A percentile compares a stretch with the other conserved stretches of the same genome.
phyloP scores from a whole-genome alignment of 2,329 filamentous ascomycete genomes.

The Colletotrichum sojae region DNA sequence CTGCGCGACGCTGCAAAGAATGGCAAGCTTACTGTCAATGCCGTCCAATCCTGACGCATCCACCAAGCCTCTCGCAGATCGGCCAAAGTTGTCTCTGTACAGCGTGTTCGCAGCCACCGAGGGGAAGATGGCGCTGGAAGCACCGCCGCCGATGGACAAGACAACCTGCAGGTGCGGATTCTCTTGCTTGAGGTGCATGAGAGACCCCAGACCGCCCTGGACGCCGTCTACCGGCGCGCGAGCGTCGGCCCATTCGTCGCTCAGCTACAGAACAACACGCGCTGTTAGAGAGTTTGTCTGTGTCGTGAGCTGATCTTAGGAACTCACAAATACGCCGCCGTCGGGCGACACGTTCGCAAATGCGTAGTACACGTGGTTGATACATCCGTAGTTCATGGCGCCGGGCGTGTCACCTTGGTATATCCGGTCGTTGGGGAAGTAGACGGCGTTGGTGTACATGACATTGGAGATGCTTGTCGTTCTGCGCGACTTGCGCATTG shows the following conservation, averaged over 20 bases:
- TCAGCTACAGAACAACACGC: slow-evolving; percentile 66
- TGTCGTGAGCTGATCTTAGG: not conserved
- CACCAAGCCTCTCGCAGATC: slow-evolving; percentile 76
- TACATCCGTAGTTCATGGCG: slow-evolving; percentile 80
- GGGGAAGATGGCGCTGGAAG: slow-evolving; percentile 77
- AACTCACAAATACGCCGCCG: slow-evolving; percentile 80
- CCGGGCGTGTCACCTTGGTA: slow-evolving; percentile 82
- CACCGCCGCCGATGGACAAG: slow-evolving; percentile 80
- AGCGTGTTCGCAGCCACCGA: slow-evolving; percentile 73
- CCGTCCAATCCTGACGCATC: slow-evolving; percentile 73
- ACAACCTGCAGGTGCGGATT: slow-evolving; percentile 82
- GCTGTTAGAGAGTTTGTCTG: too few relatives aligned
- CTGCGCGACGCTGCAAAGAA: slow-evolving; percentile 2
- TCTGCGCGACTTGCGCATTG: slow-evolving; percentile 62
- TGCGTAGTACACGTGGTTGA: slow-evolving; percentile 87
- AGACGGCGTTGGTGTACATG: slow-evolving; percentile 81
- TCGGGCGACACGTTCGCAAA: slow-evolving; percentile 82
- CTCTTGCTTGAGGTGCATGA: slow-evolving; percentile 79
- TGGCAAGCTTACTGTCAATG: slow-evolving; percentile 75
- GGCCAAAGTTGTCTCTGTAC: slow-evolving; percentile 78
- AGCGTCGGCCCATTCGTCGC: slow-evolving; percentile 84
- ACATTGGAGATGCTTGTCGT: slow-evolving; percentile 62
- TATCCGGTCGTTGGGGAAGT: slow-evolving; percentile 85
- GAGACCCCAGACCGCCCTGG: slow-evolving; percentile 79
- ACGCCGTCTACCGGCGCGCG: slow-evolving; percentile 80